Evolutionary conservation across 805 yeast species (phyloP), one percentile per base, ranked within the genome.

Genomic region (Torulaspora indica): DNA sequence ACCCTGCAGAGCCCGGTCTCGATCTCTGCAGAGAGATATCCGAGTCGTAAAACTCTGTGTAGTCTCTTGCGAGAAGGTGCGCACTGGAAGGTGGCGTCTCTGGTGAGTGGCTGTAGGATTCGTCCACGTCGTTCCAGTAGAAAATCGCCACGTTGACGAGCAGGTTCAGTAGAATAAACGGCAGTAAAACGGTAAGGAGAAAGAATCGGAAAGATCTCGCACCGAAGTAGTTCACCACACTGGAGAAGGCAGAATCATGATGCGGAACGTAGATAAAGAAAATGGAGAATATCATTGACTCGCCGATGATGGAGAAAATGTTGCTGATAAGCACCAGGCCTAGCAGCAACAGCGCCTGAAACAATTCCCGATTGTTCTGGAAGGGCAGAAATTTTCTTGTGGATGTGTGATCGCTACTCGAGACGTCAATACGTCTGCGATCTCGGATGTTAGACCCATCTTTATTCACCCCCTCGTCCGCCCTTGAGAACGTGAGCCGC

Each of bases 221-320:
- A 15, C 68, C 73, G 48, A 59, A 68, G 40, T 55, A 62, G 40
- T 61, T 67, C 5, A 65, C 61, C 2, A 52, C 46, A 4, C 59
- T 52, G 10, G 71, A 63, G 35, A 60, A 55, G 29, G 64, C 52
- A 12, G 54, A 54, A 24, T 57, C 57, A 33, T 69, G 61, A 1
- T 60, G 65, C 2, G 71, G 71, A 1, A 67, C 68, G 48, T 67
- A 71, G 30, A 69, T 67, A 60, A 70, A 69, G 42, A 70, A 64
- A 10, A 69, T 67, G 25, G 73, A 69, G 14, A 67, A 46, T 2
- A 69, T 47, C 20, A 69, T 51, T 1, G 67, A 44, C 35, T 66
- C 60, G 0, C 74, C 75, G 18, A 66, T 58, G 4, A 49, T 48
- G 17, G 55, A 43, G 18, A 54, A 35, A 20, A 53, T 52, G 18